A percentile compares a stretch with the other conserved stretches of the same genome.
Evolutionary conservation across 2,329 filamentous ascomycete species (phyloP).

Genomic region (Hypomyces perniciosus): DNA sequence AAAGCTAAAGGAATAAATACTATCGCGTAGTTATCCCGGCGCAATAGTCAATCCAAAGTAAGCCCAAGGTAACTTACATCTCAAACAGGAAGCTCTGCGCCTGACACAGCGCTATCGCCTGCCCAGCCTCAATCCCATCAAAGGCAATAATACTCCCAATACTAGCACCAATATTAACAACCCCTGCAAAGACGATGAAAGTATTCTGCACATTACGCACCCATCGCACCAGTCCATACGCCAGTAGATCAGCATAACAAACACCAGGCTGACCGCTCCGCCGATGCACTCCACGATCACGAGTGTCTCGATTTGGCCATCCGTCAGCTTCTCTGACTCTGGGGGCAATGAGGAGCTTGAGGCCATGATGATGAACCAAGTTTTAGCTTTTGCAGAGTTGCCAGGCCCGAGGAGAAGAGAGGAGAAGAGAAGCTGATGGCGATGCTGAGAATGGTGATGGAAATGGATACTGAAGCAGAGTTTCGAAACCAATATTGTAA

Average conservation of each 20-base stretch:
- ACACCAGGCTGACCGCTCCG: slow-evolving; percentile 46
- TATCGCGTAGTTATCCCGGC: too few species aligned
- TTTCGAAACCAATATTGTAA: too few species aligned
- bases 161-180: slow-evolving; percentile 54
- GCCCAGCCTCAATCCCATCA: slow-evolving; percentile 52
- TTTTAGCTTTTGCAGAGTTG: background rate
- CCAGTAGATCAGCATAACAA: slow-evolving; percentile 46
- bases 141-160: slow-evolving; percentile 66
- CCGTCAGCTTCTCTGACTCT: slow-evolving; percentile 25
- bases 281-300: slow-evolving; percentile 47
- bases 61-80: slow-evolving; percentile 48
- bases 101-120: slow-evolving; percentile 53
- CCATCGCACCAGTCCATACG: slow-evolving; percentile 44
- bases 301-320: slow-evolving; percentile 35
- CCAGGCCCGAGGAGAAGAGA: background rate
- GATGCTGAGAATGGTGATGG: background rate
- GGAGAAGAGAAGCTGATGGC: background rate
- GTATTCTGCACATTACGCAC: slow-evolving; percentile 55
- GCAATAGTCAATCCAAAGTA: background rate
- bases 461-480: too few species aligned
- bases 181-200: slow-evolving; percentile 56
- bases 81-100: slow-evolving; percentile 57
- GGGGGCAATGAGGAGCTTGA: background rate
- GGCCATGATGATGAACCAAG: background rate
- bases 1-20: background rate